Evolutionary conservation across 2,329 filamentous ascomycete genomes (phyloP), one percentile per base, ranked within the genome.

Genomic region (Graphium sp.): DNA sequence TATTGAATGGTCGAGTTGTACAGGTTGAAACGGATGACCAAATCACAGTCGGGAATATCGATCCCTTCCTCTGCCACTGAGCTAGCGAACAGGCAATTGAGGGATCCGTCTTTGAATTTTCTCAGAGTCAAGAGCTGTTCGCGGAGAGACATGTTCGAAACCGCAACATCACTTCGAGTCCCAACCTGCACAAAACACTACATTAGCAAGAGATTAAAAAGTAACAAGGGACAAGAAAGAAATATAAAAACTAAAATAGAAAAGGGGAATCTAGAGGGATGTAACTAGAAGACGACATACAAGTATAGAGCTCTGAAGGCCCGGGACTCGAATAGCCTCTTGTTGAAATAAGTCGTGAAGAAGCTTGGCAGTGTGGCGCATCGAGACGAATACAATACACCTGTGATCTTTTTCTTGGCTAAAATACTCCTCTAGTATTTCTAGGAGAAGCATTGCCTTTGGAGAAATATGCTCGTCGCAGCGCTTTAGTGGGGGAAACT

Each of bases 1-100:
- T 94, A 95, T 43, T 92, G 81, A 29, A 95, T 95, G 49, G 93
- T 73, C 0, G 87, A 94, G 8, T 66, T 62, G 50, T 84, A 93
- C 3, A 92, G 64, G 44, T 95, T 83, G 42, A 94, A 98, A 3
- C 85, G 55, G 34, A 79, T 59, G 18, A 78, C 57, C 2, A 75
- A 45, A 37, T 77, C 75, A 46, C 73, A 78, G 31, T 74, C 68
- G 0, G 73, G 72, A 26, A 78, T 66, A 39, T 78, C 73, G 9
- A 78, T 60, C 1, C 73, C 73, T 43, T 78, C 73, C 40, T 78
- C 73, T 0, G 66, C 72, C 2, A 78, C 66, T 1, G 71, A 72
- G 1, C 73, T 78, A 3, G 73, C 66, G 40, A 79, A 67, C 2
- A 79, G 52, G 35, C 73, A 76, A 42, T 77, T 78, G 13, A 66